These are phyloP conservation scores for Malassezia brasiliensis DNA, from an alignment of 1,284 basidiomycete genomes.

Conservation along the genomic window DNA sequence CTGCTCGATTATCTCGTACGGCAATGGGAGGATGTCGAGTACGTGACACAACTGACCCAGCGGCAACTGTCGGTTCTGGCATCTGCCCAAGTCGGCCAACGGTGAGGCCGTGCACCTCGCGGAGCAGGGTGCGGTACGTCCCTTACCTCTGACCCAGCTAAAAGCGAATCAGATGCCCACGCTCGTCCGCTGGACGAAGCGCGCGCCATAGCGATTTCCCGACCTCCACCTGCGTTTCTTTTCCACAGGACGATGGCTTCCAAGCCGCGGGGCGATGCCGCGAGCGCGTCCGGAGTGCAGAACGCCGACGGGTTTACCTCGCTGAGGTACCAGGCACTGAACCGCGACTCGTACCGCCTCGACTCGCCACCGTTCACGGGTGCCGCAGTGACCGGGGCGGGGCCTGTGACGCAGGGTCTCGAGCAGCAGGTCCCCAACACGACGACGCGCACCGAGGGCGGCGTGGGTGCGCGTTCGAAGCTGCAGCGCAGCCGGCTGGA, in stretches of 20 bases:
- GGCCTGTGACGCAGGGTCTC: conserved; percentile 27
- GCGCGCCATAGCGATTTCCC: background rate
- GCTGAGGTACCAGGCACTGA: conserved; percentile 41
- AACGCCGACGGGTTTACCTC: conserved; percentile 10
- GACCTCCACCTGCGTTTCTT: no score
- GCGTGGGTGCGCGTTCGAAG: background rate
- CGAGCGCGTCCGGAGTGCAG: background rate
- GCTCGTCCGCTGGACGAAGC: conserved; percentile 36
- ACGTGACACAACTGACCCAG: conserved; percentile 9
- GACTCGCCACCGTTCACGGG: conserved; percentile 47
- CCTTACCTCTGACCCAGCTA: conserved; percentile 6
- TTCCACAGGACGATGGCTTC: background rate
- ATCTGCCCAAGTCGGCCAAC: conserved; percentile 27
- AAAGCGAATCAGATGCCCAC: conserved; percentile 34
- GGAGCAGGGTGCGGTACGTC: conserved; percentile 28
- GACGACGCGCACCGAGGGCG: background rate
- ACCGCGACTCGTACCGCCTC: conserved; percentile 42
- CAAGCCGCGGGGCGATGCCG: background rate
- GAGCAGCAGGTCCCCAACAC: conserved; percentile 4
- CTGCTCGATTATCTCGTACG: conserved; percentile 34
- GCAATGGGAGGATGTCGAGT: conserved; percentile 40
- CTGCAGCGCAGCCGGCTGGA: conserved; percentile 14
- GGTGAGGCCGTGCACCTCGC: conserved; percentile 28
- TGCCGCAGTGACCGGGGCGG: conserved; percentile 30
- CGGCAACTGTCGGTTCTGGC: conserved; percentile 45